These are phyloP conservation scores for Aspergillus amoenus DNA, from an alignment of 2,329 filamentous ascomycete species.

Conservation along the genomic window DNA sequence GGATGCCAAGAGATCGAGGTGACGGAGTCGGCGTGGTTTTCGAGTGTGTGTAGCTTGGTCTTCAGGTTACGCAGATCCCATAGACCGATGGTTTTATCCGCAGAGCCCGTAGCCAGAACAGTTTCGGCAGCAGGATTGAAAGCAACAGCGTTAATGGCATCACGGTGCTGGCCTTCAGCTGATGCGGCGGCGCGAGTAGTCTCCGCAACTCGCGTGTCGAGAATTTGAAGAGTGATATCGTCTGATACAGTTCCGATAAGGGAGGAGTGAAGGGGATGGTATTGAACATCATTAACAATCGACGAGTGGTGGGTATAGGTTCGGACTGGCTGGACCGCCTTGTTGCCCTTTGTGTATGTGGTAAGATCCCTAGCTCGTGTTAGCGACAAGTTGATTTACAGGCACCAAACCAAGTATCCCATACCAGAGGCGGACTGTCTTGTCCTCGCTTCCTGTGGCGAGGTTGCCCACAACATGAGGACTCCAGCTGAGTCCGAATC, in stretches of 20 bases:
- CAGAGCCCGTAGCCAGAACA: conserved; percentile 86
- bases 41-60: conserved; percentile 83
- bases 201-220: conserved; percentile 74
- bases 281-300: conserved; percentile 95
- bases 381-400: conserved; percentile 1
- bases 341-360: conserved; percentile 68
- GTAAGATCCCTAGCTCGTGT: conserved; percentile 68
- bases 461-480: conserved; percentile 78
- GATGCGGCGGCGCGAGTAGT: conserved; percentile 68
- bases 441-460: conserved; percentile 87
- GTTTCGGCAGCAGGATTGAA: conserved; percentile 93
- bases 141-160: conserved; percentile 92
- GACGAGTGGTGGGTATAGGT: conserved; percentile 85
- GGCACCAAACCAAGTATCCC: neutral
- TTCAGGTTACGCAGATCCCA: conserved; percentile 94
- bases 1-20: conserved; percentile 96
- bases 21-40: conserved; percentile 85
- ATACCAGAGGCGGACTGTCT: conserved; percentile 86
- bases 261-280: conserved; percentile 80
- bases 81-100: conserved; percentile 89
- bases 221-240: conserved; percentile 86
- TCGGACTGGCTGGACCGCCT: conserved; percentile 67
- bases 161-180: conserved; percentile 73
- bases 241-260: conserved; percentile 94
- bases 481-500: conserved; percentile 91